Conservation (phyloP, 139 green algal species). For the Chlorella sp. region DNA sequence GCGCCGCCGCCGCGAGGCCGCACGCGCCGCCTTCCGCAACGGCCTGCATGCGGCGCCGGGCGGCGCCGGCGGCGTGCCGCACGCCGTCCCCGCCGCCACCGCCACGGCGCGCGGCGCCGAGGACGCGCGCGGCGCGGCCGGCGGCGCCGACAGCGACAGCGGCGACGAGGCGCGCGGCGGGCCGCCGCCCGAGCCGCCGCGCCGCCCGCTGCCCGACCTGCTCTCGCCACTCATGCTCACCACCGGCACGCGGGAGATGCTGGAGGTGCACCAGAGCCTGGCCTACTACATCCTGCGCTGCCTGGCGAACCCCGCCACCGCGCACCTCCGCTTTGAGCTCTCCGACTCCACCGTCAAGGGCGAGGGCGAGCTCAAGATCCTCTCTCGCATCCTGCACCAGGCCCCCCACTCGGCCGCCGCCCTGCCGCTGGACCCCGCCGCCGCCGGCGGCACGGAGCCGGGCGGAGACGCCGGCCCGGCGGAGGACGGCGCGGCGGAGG, state of each 20-base stretch:
- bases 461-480: too few species aligned
- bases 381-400: slow-evolving; percentile 67
- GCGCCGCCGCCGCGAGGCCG: slow-evolving; percentile 27
- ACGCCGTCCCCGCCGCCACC: background rate
- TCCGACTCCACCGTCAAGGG: slow-evolving; percentile 81
- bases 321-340: slow-evolving; percentile 74
- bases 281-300: slow-evolving; percentile 63
- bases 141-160: background rate
- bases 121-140: background rate
- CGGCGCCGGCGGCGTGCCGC: background rate
- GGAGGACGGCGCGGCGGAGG: too few species aligned
- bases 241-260: slow-evolving; percentile 77
- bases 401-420: background rate
- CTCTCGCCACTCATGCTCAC: slow-evolving; percentile 38
- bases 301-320: slow-evolving; percentile 38
- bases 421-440: too few species aligned
- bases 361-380: slow-evolving; percentile 92
- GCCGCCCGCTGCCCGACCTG: background rate
- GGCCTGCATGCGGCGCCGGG: background rate
- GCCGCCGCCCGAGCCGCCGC: too few species aligned
- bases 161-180: too few species aligned
- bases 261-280: slow-evolving; percentile 67
- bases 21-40: background rate
- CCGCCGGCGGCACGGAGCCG: too few species aligned
- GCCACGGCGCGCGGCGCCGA: background rate